phyloP scores from a whole-genome alignment of 257 asterid genomes.

The Buddleja alternifolia region DNA sequence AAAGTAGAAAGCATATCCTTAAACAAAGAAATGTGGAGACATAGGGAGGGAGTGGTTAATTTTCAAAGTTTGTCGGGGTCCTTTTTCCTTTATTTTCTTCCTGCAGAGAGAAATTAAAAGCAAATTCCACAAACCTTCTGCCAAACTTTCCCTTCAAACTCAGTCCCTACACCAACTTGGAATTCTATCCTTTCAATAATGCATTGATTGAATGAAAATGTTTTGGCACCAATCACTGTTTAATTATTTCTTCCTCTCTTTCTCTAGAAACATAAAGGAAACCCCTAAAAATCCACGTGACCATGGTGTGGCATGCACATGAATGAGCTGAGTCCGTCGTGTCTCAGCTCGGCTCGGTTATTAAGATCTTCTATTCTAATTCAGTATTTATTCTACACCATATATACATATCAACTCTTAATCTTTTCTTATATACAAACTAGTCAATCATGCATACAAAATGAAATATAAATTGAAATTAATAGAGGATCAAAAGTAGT shows the following conservation, averaged over 20 bases:
- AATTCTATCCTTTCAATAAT: slow-evolving; percentile 56
- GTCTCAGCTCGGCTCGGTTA: too few relatives aligned
- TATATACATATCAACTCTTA: too few relatives aligned
- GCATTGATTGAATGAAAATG: slow-evolving; percentile 25
- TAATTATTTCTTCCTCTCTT: background rate
- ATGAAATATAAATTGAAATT: too few relatives aligned
- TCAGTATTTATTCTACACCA: too few relatives aligned
- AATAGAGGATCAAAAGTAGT: too few relatives aligned
- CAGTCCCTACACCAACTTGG: slow-evolving; percentile 52
- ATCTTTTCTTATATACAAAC: too few relatives aligned
- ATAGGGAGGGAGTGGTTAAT: slow-evolving; percentile 9
- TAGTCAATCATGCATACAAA: too few relatives aligned
- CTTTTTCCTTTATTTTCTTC: slow-evolving; percentile 26
- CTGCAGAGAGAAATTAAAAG: slow-evolving; percentile 20
- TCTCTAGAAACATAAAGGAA: background rate
- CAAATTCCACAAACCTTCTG: slow-evolving; percentile 46
- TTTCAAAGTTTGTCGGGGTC: slow-evolving; percentile 31
- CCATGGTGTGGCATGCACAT: slow-evolving; percentile 42
- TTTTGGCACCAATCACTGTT: slow-evolving; percentile 40
- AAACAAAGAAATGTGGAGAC: slow-evolving; percentile 22
- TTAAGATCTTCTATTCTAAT: too few relatives aligned
- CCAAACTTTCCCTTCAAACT: slow-evolving; percentile 50
- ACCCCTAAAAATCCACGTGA: slow-evolving; percentile 37
- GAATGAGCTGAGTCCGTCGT: slow-evolving; percentile 36
- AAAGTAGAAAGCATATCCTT: slow-evolving; percentile 17